These are phyloP conservation scores for Lactarius akahatsu DNA, from an alignment of 768 basidiomycete genomes.

Conservation along the genomic window DNA sequence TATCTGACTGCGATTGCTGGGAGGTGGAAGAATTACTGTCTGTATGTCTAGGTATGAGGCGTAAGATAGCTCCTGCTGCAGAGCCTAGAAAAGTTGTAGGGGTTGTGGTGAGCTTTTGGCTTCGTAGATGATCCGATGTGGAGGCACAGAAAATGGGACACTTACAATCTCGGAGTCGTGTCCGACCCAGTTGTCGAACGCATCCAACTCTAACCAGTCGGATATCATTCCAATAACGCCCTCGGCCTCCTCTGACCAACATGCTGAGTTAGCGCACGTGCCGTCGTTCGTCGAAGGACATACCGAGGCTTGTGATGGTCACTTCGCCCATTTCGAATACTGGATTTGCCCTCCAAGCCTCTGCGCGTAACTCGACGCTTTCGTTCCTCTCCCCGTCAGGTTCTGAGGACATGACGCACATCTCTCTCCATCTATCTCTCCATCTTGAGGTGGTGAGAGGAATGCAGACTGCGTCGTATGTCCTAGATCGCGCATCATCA, in stretches of 20 bases:
- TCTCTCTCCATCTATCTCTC: constrained; percentile 83
- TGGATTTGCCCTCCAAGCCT: constrained; percentile 84
- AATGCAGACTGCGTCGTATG: constrained; percentile 74
- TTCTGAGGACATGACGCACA: constrained; percentile 73
- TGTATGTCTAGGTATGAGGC: constrained; percentile 89
- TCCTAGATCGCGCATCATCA: constrained; percentile 54
- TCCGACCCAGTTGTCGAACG: constrained; percentile 88
- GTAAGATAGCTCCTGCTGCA: constrained; percentile 90
- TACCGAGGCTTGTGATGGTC: constrained; percentile 85
- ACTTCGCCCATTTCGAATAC: constrained; percentile 82
- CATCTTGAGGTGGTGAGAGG: constrained; percentile 90
- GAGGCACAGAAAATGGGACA: constrained; percentile 27
- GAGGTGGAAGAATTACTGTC: constrained; percentile 85
- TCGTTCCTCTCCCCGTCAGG: constrained; percentile 40
- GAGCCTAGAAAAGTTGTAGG: constrained; percentile 54
- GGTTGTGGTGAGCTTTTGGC: constrained; percentile 8
- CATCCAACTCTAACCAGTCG: constrained; percentile 95
- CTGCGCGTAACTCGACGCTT: constrained; percentile 62
- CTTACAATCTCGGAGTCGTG: constrained; percentile 94
- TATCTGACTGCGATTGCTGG: constrained; percentile 76
- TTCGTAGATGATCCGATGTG: background rate
- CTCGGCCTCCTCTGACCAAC: constrained; percentile 64
- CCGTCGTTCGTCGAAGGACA: constrained; percentile 34
- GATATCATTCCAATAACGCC: constrained; percentile 74
- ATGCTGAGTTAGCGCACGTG: background rate